Evolutionary conservation across 495 filamentous ascomycete species (phyloP).

Genomic region (Letharia columbiana): DNA sequence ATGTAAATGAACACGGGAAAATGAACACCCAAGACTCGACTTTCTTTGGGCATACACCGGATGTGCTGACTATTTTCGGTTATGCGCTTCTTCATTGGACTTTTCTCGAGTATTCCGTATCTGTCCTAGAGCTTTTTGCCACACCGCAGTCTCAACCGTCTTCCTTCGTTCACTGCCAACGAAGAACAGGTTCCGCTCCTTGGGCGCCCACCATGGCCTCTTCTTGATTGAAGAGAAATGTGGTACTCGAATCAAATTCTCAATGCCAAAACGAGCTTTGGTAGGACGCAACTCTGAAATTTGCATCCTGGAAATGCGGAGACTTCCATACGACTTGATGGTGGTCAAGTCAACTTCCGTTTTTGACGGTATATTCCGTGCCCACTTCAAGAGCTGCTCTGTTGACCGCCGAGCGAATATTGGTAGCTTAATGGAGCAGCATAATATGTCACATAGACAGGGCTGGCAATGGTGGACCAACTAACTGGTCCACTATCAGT

Average conservation of each 20-base stretch:
- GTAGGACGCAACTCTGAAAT: slow-evolving; percentile 43
- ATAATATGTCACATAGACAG: slow-evolving; percentile 51
- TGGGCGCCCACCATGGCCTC: slow-evolving; percentile 29
- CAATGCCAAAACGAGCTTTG: slow-evolving; percentile 38
- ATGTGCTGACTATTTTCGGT: neutral
- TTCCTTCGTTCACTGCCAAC: slow-evolving; percentile 18
- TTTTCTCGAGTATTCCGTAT: slow-evolving; percentile 3
- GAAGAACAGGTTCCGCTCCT: slow-evolving; percentile 16
- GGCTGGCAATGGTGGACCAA: too few relatives aligned
- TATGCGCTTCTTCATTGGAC: neutral
- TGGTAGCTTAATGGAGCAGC: slow-evolving; percentile 61
- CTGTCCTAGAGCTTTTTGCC: slow-evolving; percentile 18
- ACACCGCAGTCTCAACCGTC: slow-evolving; percentile 19
- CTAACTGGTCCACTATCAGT: too few relatives aligned
- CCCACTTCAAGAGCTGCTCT: slow-evolving; percentile 58
- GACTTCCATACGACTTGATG: slow-evolving; percentile 55
- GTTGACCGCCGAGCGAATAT: slow-evolving; percentile 56
- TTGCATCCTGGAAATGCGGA: slow-evolving; percentile 38
- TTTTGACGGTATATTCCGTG: slow-evolving; percentile 49
- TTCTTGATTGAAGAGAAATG: slow-evolving; percentile 16
- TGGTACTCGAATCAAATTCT: slow-evolving; percentile 38
- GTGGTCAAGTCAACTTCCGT: slow-evolving; percentile 62
- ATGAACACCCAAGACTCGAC: neutral
- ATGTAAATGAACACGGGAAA: neutral
- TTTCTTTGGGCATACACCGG: too few relatives aligned